phyloP scores from a whole-genome alignment of 192 early-diverging fungal genomes.

The Lunasporangiospora selenospora region DNA sequence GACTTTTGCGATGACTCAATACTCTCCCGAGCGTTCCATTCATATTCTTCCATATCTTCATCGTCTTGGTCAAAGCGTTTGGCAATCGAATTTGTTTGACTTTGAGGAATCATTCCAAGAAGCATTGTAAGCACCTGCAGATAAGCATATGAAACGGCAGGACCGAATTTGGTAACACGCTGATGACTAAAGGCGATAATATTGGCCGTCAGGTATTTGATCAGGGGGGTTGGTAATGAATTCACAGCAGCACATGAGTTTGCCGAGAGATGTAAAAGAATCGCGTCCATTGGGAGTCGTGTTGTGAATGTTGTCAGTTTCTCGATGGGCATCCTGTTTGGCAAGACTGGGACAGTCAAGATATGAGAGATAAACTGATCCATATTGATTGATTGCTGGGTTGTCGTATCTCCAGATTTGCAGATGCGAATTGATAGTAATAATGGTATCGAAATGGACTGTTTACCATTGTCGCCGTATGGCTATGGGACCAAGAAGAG shows the following conservation, averaged over 20 bases:
- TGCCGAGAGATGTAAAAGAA: slow-evolving; percentile 38
- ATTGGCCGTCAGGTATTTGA: slow-evolving; percentile 22
- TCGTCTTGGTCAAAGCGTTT: slow-evolving; percentile 54
- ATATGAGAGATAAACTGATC: slow-evolving; percentile 53
- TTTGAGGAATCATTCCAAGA: slow-evolving; percentile 29
- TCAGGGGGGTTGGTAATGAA: slow-evolving; percentile 31
- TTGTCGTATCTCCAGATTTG: slow-evolving; percentile 1
- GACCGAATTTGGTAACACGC: slow-evolving; percentile 26
- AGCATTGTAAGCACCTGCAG: slow-evolving; percentile 44
- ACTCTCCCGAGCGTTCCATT: slow-evolving; percentile 8
- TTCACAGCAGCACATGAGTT: slow-evolving; percentile 55
- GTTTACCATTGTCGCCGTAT: slow-evolving; percentile 24
- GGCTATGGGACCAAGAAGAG: slow-evolving; percentile 24
- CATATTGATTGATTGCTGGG: slow-evolving; percentile 1
- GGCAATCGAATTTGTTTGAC: slow-evolving; percentile 25
- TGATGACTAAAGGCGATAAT: slow-evolving; percentile 18
- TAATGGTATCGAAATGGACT: slow-evolving; percentile 14
- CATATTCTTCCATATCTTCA: slow-evolving; percentile 46
- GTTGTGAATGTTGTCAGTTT: slow-evolving; percentile 40
- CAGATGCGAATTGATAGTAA: slow-evolving; percentile 28
- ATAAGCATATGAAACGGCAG: slow-evolving; percentile 27
- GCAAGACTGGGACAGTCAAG: slow-evolving; percentile 56
- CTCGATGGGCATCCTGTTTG: slow-evolving; percentile 53
- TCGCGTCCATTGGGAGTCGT: slow-evolving; percentile 46
- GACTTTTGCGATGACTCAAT: slow-evolving; percentile 7